Evolutionary conservation across 495 filamentous ascomycete species (phyloP), one percentile per base, ranked within the genome.

Genomic region (Trichoderma asperelloides): DNA sequence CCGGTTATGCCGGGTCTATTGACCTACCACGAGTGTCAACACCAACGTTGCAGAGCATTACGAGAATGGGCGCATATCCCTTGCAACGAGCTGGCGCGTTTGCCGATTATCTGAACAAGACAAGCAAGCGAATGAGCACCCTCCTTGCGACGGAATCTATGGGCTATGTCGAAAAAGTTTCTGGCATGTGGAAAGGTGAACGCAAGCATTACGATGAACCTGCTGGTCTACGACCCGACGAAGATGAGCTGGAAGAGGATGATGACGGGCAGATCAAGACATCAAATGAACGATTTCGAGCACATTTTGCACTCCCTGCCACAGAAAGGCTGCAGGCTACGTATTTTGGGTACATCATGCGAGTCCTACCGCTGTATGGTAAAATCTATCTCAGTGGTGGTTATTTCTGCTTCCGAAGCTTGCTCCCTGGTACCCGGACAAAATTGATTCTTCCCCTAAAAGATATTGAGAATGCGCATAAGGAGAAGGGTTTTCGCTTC

Each of bases 161-260:
- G 91, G 92, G 92, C 21, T 98, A 98, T 74, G 87, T 97, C 37
- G 94, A 96, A 71, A 97, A 97, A 73, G 93, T 98, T 0, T 97
- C 93, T 4, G 95, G 92, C 45, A 98, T 98, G 91, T 96, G 95
- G 90, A 88, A 91, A 66, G 95, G 95, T 39, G 91, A 91, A 21
- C 88, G 89, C 73, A 90, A 87, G 71, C 95, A 98, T 75, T 98
- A 97, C 70, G 85, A 88, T 23, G 89, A 94, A 39, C 84, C 84
- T 3, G 84, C 89, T 72, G 90, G 86, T 45, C 78, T 91, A 28
- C 78, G 87, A 49, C 79, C 89, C 2, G 85, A 91, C 67, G 81
- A 82, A 37, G 84, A 85, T 18, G 70, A 73, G n/a, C 82, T 84
- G 37, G 82, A 80, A 27, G 82, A 86, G 30, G 82, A 87, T 64